A percentile compares a stretch with the other conserved stretches of the same genome.
phyloP scores from a whole-genome alignment of 495 filamentous ascomycete genomes.

The Trichocladium antarcticum region DNA sequence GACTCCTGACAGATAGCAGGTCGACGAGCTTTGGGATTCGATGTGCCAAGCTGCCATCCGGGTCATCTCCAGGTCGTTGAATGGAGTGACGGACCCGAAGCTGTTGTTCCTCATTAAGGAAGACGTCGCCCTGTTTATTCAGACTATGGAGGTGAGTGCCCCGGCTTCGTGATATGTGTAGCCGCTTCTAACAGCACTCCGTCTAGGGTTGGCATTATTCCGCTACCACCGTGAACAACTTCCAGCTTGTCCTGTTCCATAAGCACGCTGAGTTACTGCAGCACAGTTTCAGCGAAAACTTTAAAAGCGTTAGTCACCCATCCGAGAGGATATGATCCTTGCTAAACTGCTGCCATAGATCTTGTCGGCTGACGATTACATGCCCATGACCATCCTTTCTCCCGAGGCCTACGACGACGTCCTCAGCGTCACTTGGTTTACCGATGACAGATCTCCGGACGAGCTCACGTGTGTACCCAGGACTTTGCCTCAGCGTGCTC shows the following conservation, averaged over 20 bases:
- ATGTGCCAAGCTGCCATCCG: constrained; percentile 83
- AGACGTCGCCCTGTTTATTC: constrained; percentile 84
- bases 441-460: constrained; percentile 61
- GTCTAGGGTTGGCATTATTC: constrained; percentile 76
- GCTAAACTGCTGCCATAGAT: constrained; percentile 65
- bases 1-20: constrained; percentile 39
- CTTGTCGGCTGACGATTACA: constrained; percentile 94
- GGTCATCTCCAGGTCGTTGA: constrained; percentile 65
- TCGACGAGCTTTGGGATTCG: constrained; percentile 96
- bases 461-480: constrained; percentile 54
- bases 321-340: constrained; percentile 50
- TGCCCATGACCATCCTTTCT: constrained; percentile 93
- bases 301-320: constrained; percentile 61
- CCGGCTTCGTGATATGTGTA: neutral
- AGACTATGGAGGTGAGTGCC: constrained; percentile 76
- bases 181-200: constrained; percentile 11
- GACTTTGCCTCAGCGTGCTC: too few relatives aligned
- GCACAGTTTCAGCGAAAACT: constrained; percentile 79
- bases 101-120: constrained; percentile 83
- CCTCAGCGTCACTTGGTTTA: constrained; percentile 86
- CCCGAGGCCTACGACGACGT: constrained; percentile 92
- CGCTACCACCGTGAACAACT: constrained; percentile 65
- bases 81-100: constrained; percentile 71
- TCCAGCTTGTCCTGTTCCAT: constrained; percentile 75
- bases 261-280: constrained; percentile 93